Evolutionary conservation across 768 basidiomycete species (phyloP), one percentile per base, ranked within the genome.

Genomic region (Leucocoprinus birnbaumii): DNA sequence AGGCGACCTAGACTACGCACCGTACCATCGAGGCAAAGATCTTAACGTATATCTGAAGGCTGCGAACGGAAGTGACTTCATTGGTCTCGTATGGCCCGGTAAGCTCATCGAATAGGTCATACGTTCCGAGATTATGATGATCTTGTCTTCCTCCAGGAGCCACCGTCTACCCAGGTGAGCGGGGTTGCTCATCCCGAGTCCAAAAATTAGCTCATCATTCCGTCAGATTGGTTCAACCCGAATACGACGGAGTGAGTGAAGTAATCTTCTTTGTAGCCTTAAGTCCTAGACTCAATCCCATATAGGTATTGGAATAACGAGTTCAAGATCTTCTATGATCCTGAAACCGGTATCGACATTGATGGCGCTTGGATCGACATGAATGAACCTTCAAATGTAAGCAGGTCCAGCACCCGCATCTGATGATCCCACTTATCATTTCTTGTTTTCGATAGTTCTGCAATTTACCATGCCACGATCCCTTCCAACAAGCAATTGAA

Each of bases 351-450:
- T 1, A 57, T 89, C 7, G 82, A 87, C 54, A 86, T 87, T 27
- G 85, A 87, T 58, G 86, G 86, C 8, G 78, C 78, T 16, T 89
- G 87, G 88, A 86, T 87, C 22, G 85, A 86, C 59, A 86, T 86
- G 86, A 87, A 89, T 63, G 86, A 88, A 57, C 86, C 87, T 7
- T 67, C 84, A 2, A 87, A 77, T 56, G 86, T 87, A 59, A 22
- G 79, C 63, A 22, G 31, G 18, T 14, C 22, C 31, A 31, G 11
- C 31, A 31, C 31, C 5, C 5, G 31, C 11, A 31, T 5, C 31
- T 31, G n/a, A n/a, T n/a, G n/a, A n/a, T n/a, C n/a, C n/a, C n/a
- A n/a, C 11, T 31, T 31, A 31, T 31, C 2, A 13, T 5, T 40
- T 5, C 37, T 26, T 19, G 56, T 22, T 5, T 31, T 26, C 34